A percentile compares a stretch with the other conserved stretches of the same genome.
phyloP scores from a whole-genome alignment of 768 basidiomycete genomes.

The Calocybe cyanea region DNA sequence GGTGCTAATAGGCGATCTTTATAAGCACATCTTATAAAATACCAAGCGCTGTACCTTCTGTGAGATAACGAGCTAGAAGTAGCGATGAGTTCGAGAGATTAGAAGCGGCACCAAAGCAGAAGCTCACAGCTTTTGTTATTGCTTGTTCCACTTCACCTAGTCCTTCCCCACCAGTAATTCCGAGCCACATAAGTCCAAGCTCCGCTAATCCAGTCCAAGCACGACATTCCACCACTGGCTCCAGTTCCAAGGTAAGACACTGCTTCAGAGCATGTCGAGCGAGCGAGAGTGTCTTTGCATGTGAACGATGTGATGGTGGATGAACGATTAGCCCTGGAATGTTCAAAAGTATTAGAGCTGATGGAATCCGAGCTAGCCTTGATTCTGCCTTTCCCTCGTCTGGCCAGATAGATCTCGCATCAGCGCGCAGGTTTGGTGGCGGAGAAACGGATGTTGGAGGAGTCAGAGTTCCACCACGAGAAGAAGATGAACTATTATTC shows the following conservation, averaged over 20 bases:
- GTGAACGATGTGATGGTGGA: constrained; percentile 58
- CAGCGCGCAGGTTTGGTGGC: not conserved
- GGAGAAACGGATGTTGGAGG: constrained; percentile 1
- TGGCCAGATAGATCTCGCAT: not conserved
- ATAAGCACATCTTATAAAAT: not conserved
- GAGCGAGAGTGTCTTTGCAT: constrained; percentile 51
- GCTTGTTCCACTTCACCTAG: constrained; percentile 60
- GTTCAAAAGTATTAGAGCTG: constrained; percentile 50
- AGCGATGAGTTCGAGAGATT: not conserved
- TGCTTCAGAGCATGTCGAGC: constrained; percentile 53
- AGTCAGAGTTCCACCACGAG: not conserved
- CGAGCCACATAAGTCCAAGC: constrained; percentile 52
- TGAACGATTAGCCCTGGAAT: constrained; percentile 59
- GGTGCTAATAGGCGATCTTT: constrained; percentile 39
- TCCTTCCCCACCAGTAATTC: constrained; percentile 47
- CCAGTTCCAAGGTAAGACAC: constrained; percentile 52
- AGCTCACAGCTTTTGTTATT: constrained; percentile 64
- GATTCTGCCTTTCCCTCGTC: too few relatives aligned
- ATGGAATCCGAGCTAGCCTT: constrained; percentile 20
- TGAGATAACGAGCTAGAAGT: constrained; percentile 44
- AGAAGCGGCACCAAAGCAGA: not conserved
- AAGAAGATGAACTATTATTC: not conserved
- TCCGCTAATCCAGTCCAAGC: constrained; percentile 72
- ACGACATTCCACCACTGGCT: constrained; percentile 60
- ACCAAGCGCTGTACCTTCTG: constrained; percentile 45